A percentile compares a stretch with the other conserved stretches of the same genome.
Conservation (phyloP, 2,329 filamentous ascomycete genomes). For the Ciborinia camelliae region DNA sequence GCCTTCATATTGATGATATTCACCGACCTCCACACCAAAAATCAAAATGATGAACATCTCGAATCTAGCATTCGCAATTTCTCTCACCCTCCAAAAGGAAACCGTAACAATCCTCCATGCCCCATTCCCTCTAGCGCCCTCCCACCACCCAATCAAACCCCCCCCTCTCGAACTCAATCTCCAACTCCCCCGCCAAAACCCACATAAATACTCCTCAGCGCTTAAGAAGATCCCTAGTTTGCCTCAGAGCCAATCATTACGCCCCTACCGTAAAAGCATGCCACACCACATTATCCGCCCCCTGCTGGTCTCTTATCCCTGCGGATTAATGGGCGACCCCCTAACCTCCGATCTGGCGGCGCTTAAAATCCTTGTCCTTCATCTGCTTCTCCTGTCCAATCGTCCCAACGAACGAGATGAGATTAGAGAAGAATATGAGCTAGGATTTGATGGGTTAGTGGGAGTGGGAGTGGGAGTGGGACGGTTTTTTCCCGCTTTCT, state of each 20-base stretch:
- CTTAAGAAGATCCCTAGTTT: constrained; percentile 3
- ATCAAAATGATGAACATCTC: neutral
- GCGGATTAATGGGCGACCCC: neutral
- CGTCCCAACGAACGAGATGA: neutral
- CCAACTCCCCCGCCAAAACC: constrained; percentile 3
- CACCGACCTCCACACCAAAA: neutral
- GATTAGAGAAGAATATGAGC: neutral
- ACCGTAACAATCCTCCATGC: neutral
- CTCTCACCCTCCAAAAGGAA: neutral
- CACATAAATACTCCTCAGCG: constrained; percentile 5
- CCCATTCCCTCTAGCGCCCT: neutral
- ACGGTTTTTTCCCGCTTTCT: neutral
- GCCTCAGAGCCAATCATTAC: neutral
- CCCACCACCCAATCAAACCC: neutral
- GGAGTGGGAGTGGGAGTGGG: no score
- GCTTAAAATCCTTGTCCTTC: constrained; percentile 9
- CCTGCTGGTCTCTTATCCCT: neutral
- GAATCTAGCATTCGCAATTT: neutral
- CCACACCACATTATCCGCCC: neutral
- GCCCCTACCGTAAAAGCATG: neutral
- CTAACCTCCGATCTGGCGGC: constrained; percentile 9
- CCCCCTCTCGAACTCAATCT: neutral
- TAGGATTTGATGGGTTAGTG: neutral
- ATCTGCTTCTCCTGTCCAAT: neutral
- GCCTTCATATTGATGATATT: neutral